Evolutionary conservation across 768 basidiomycete genomes (phyloP).

Genomic region (Leccinellum albellum): DNA sequence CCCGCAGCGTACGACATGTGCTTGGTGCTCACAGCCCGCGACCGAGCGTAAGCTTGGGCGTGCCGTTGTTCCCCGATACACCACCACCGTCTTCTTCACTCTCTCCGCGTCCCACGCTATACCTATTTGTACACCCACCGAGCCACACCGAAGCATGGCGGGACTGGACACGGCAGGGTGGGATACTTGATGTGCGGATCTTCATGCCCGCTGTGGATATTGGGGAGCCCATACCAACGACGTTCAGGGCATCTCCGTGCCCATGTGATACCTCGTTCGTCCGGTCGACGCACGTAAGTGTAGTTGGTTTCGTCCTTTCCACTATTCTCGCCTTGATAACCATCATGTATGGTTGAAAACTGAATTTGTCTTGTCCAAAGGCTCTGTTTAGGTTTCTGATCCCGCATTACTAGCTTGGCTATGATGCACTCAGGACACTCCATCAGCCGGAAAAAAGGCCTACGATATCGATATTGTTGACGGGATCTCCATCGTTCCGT

Average conservation of each 20-base stretch:
- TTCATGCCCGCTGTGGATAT: background rate
- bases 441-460: too few species aligned
- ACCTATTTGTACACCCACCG: background rate
- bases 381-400: background rate
- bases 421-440: too few species aligned
- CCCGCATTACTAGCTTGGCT: too few species aligned
- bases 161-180: background rate
- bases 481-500: too few species aligned
- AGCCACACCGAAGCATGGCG: background rate
- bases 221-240: background rate
- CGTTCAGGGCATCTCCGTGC: background rate
- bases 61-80: background rate
- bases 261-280: background rate
- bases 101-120: background rate
- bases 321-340: background rate
- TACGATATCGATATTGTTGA: too few species aligned
- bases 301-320: background rate
- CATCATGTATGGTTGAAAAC: background rate
- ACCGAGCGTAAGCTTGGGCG: background rate
- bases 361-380: background rate
- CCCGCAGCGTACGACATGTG: constrained; percentile 5
- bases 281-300: background rate
- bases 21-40: constrained; percentile 2
- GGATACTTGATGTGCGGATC: background rate
- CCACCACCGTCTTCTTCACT: background rate